These are phyloP conservation scores for Fremontodendron californicum DNA, from an alignment of 345 rosid genomes.

Conservation along the genomic window DNA sequence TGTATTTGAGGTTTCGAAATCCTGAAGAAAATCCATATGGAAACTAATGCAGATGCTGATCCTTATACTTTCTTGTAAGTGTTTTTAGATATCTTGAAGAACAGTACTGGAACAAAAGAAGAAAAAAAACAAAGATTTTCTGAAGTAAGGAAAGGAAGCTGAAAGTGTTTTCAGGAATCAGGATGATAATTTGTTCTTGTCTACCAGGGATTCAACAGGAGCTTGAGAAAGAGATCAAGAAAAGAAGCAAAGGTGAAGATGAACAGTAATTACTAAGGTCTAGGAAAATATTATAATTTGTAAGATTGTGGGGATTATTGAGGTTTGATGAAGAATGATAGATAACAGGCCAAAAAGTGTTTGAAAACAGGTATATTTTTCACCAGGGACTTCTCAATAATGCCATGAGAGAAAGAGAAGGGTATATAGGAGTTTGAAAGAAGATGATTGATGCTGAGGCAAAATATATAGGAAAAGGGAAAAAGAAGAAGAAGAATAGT, in stretches of 20 bases:
- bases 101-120: neutral
- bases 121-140: neutral
- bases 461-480: constrained; percentile 13
- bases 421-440: neutral
- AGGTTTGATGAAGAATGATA: neutral
- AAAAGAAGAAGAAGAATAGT: neutral
- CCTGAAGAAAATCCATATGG: constrained; percentile 51
- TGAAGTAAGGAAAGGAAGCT: neutral
- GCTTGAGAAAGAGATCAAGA: neutral
- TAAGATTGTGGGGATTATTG: neutral
- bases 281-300: neutral
- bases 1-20: constrained; percentile 34
- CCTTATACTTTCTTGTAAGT: neutral
- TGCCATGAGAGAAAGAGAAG: neutral
- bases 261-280: neutral
- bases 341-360: neutral
- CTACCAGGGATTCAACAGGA: too few species aligned
- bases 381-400: constrained; percentile 11
- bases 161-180: neutral
- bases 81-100: neutral
- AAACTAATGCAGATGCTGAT: neutral
- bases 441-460: neutral
- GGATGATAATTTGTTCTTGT: neutral
- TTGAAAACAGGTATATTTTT: neutral
- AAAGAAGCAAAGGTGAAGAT: neutral